Conservation (phyloP, 2,329 filamentous ascomycete species). For the Drechslera avenae region DNA sequence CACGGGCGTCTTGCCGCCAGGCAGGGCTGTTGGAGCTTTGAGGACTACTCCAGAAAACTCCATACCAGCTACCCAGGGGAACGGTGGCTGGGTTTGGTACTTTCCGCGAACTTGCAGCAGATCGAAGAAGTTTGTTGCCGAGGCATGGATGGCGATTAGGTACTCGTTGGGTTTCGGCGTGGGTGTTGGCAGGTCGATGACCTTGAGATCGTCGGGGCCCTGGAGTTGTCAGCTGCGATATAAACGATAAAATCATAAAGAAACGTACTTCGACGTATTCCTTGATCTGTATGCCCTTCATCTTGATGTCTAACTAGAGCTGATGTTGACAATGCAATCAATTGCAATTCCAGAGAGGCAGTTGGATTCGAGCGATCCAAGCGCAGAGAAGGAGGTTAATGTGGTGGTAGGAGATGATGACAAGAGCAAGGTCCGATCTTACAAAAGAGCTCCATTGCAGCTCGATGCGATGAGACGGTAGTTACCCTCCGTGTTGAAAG, state of each 20-base stretch:
- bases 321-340: not conserved
- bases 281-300: constrained; percentile 76
- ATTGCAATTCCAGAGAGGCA: not conserved
- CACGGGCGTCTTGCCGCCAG: constrained; percentile 55
- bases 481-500: constrained; percentile 9
- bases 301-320: constrained; percentile 42
- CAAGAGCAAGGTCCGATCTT: not conserved
- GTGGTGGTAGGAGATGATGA: not conserved
- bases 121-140: constrained; percentile 96
- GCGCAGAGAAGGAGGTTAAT: not conserved
- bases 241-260: constrained; percentile 8
- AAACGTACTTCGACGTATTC: constrained; percentile 72
- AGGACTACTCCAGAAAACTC: constrained; percentile 85
- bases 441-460: constrained; percentile 1
- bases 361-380: not conserved
- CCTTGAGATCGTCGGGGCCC: constrained; percentile 78
- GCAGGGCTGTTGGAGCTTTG: constrained; percentile 62
- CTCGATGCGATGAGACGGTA: not conserved
- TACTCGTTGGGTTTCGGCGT: constrained; percentile 75
- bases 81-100: constrained; percentile 88
- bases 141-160: constrained; percentile 82
- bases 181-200: constrained; percentile 76
- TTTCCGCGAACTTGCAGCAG: constrained; percentile 93
- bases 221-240: constrained; percentile 44
- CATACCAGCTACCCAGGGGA: constrained; percentile 85